phyloP scores from a whole-genome alignment of 257 asterid species.

The Paraleonurus japonicus region DNA sequence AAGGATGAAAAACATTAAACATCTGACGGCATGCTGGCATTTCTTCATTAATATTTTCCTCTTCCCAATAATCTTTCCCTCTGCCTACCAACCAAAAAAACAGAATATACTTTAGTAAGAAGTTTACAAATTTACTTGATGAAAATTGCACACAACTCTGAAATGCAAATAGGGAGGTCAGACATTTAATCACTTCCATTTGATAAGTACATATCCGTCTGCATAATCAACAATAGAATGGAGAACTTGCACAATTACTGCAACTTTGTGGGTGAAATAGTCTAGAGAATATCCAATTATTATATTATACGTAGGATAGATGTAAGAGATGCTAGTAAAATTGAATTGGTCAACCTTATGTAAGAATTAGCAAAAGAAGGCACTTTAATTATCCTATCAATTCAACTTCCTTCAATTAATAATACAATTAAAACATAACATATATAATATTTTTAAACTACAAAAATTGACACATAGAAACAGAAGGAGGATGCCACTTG shows the following conservation, averaged over 20 bases:
- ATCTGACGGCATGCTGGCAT: constrained; percentile 91
- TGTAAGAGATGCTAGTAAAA: not conserved
- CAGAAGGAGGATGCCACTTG: no score
- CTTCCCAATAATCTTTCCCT: constrained; percentile 84
- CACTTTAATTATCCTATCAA: no score
- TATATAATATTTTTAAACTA: no score
- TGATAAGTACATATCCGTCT: not conserved
- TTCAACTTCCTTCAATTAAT: no score
- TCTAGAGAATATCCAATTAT: not conserved
- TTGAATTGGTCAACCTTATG: not conserved
- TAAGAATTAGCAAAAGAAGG: not conserved
- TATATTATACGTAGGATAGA: not conserved
- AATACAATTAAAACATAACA: no score
- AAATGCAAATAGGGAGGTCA: not conserved
- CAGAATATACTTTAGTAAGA: constrained; percentile 23
- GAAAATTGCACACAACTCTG: not conserved
- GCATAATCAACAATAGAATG: not conserved
- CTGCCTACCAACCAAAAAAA: constrained; percentile 53
- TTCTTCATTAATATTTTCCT: constrained; percentile 74
- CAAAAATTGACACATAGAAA: no score
- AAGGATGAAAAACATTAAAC: constrained; percentile 96
- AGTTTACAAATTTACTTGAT: not conserved
- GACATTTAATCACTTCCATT: not conserved
- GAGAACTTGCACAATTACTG: not conserved
- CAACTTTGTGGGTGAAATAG: constrained; percentile 9